Conservation (phyloP, 2,329 filamentous ascomycete genomes). For the Phaeosphaeriaceae sp. region DNA sequence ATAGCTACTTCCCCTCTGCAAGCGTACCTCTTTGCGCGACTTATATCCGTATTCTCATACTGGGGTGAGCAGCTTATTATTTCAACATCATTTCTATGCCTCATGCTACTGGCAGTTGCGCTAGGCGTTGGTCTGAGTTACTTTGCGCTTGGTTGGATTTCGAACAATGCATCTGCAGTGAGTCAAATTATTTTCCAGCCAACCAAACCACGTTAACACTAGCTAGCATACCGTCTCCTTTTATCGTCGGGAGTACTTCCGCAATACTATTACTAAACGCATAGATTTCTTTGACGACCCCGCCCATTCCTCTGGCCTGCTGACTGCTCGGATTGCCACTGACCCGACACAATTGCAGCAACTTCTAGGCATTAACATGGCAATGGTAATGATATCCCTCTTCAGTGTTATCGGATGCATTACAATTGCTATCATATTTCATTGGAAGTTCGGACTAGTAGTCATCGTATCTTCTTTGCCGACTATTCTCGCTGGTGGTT, state of each 20-base stretch:
- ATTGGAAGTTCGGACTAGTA: constrained; percentile 86
- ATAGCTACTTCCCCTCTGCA: constrained; percentile 28
- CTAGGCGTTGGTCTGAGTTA: constrained; percentile 28
- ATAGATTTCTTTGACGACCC: constrained; percentile 90
- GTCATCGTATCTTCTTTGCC: constrained; percentile 67
- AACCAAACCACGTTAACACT: background rate
- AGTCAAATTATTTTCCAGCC: background rate
- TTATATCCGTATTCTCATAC: constrained; percentile 30
- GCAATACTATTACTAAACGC: constrained; percentile 86
- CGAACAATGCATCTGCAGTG: constrained; percentile 30
- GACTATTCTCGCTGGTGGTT: constrained; percentile 77
- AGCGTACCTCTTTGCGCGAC: constrained; percentile 29
- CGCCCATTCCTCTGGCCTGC: constrained; percentile 82
- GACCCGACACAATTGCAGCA: constrained; percentile 37
- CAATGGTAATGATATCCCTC: constrained; percentile 79
- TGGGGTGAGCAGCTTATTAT: constrained; percentile 21
- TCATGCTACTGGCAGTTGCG: constrained; percentile 29
- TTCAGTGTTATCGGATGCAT: constrained; percentile 80
- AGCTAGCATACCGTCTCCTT: constrained; percentile 62
- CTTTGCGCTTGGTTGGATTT: constrained; percentile 32
- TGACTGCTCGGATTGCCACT: constrained; percentile 67
- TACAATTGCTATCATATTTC: constrained; percentile 70
- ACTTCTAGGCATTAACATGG: constrained; percentile 49
- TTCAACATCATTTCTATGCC: constrained; percentile 53
- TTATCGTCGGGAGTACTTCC: constrained; percentile 80